Evolutionary conservation across 768 basidiomycete genomes (phyloP).

Genomic region (Daedaleopsis sinensis): DNA sequence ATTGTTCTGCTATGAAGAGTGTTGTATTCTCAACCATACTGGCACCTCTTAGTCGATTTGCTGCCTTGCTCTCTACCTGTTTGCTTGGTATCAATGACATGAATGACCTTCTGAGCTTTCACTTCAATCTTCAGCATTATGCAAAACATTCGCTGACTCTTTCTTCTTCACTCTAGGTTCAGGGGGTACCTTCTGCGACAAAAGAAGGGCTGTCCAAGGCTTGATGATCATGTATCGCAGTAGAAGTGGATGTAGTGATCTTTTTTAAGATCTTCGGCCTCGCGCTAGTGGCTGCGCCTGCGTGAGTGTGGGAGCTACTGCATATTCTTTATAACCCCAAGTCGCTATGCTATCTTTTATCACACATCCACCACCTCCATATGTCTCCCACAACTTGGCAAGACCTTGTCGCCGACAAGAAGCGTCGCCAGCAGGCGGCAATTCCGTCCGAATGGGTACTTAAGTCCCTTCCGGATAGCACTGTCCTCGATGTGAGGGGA

Average conservation of each 20-base stretch:
- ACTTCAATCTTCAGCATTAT: neutral
- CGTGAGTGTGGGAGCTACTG: neutral
- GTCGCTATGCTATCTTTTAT: neutral
- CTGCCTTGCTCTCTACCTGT: conserved; percentile 37
- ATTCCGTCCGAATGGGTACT: conserved; percentile 71
- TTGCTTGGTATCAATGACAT: conserved; percentile 76
- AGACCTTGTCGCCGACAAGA: conserved; percentile 57
- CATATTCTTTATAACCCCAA: neutral
- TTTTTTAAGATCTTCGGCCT: neutral
- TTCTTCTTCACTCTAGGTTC: neutral
- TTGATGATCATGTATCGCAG: neutral
- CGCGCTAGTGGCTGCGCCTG: neutral
- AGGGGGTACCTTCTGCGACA: too few species aligned
- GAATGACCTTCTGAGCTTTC: conserved; percentile 57
- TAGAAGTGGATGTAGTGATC: neutral
- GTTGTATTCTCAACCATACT: conserved; percentile 72
- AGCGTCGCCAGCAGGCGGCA: conserved; percentile 46
- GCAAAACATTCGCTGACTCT: neutral
- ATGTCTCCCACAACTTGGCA: conserved; percentile 43
- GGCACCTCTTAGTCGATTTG: conserved; percentile 94
- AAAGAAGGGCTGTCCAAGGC: neutral
- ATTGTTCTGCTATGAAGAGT: conserved; percentile 66
- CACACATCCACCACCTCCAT: neutral
- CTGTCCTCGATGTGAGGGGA: conserved; percentile 50
- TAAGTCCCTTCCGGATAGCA: conserved; percentile 40